These are phyloP conservation scores for Hericium erinaceus DNA, from an alignment of 768 basidiomycete species.

Conservation along the genomic window DNA sequence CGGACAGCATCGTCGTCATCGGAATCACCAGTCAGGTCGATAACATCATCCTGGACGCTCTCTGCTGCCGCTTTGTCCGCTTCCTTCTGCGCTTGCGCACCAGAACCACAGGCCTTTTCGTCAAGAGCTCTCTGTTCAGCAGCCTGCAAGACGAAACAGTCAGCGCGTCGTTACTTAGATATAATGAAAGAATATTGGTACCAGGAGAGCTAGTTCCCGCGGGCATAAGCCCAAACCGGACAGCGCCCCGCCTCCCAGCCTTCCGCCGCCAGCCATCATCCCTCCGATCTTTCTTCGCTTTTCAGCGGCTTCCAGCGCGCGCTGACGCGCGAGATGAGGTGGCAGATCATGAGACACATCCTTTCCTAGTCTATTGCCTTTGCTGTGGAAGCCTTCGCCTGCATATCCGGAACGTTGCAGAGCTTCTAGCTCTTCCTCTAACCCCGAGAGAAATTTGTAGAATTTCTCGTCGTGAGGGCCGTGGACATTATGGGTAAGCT, in stretches of 20 bases:
- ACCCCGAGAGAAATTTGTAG: conserved; percentile 58
- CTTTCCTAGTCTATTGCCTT: conserved; percentile 62
- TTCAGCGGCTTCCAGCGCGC: conserved; percentile 76
- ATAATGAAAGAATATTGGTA: conserved; percentile 14
- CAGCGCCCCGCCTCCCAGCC: conserved; percentile 46
- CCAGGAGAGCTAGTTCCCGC: conserved; percentile 66
- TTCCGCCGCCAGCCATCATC: conserved; percentile 42
- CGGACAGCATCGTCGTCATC: conserved; percentile 24
- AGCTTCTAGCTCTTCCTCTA: conserved; percentile 81
- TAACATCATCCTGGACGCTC: conserved; percentile 50
- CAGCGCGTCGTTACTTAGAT: background rate
- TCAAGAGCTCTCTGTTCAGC: conserved; percentile 74
- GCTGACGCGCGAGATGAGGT: conserved; percentile 50
- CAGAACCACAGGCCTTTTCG: conserved; percentile 66
- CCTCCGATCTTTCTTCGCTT: conserved; percentile 42
- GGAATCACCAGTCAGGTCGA: conserved; percentile 45
- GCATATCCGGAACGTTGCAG: conserved; percentile 75
- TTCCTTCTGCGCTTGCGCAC: conserved; percentile 44
- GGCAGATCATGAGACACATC: conserved; percentile 62
- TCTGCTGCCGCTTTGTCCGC: conserved; percentile 61
- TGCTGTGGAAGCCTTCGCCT: conserved; percentile 83
- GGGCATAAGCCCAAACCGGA: conserved; percentile 39
- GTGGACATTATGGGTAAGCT: conserved; percentile 87
- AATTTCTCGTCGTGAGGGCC: conserved; percentile 86
- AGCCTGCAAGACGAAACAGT: conserved; percentile 43